Base-by-base conservation (phyloP, 176 grass and related monocot species). In the Oropetium thomaeum region DNA sequence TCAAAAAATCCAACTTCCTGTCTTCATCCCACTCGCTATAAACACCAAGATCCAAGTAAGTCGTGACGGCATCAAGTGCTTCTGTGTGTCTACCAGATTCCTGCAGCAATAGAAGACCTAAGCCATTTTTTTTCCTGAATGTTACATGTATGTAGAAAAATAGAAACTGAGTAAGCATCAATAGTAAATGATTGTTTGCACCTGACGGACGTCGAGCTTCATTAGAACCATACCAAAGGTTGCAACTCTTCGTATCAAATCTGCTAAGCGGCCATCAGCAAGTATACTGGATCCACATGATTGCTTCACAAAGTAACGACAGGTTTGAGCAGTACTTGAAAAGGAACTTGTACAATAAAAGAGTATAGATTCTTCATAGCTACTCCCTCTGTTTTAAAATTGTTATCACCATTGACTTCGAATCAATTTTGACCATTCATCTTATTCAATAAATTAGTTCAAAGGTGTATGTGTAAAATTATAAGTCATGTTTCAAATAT, bases 171-270 rank as follows among this genome's bases (percentile, higher is more conserved):
- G 28, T 31, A 71, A 70, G 38, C 58, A 16, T 43, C 16, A 86
- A 27, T 4, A 77, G 22, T 45, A 58, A 40, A 69, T 37, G 17
- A 55, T 31, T 59, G 44, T 26, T 45, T 10, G 23, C 54, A 96
- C 93, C 89, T 93, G 95, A 26, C 95, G 95, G 40, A 97, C 60
- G 29, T 97, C 95, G 20, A 97, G 83, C 81, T 97, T 97, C 90
- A 93, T 93, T 62, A 97, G 58, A 49, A 87, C 88, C 90, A 97
- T 87, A 64, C 90, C 90, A 73, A 97, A 97, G 55, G 84, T 97
- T 8, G 90, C 84, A 83, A 97, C 86, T 75, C 90, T 82, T 58
- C 95, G 78, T 83, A 97, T 93, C 62, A 97, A 82, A 97, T 97
- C 90, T 81, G 90, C 87, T 51, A 97, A 79, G 42, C 90, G 85